A percentile compares a stretch with the other conserved stretches of the same genome.
Conservation (phyloP, 352 stramenopile species). For the Phytopythium mirpurense region DNA sequence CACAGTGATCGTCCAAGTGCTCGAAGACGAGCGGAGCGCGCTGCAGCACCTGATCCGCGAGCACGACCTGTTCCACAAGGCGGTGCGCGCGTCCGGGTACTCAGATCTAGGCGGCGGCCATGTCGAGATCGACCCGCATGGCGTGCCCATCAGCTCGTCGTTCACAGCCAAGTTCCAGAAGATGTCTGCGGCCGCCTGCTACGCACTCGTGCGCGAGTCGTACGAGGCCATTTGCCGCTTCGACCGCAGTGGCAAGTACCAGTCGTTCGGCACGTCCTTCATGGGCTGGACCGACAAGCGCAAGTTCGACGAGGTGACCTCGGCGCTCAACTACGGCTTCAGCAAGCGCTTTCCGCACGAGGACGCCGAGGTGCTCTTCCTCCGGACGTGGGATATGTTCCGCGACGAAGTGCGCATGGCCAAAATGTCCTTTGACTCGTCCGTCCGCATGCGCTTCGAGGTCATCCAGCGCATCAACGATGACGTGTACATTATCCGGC, state of each 20-base stretch:
- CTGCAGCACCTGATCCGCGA: constrained; percentile 25
- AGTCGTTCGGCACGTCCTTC: constrained; percentile 34
- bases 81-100: constrained; percentile 14
- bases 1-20: constrained; percentile 23
- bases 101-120: constrained; percentile 4
- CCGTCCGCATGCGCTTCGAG: constrained; percentile 36
- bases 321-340: constrained; percentile 39
- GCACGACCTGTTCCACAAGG: constrained; percentile 29
- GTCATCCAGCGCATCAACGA: constrained; percentile 49
- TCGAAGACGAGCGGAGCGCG: constrained; percentile 36
- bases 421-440: constrained; percentile 39
- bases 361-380: constrained; percentile 25
- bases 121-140: constrained; percentile 9
- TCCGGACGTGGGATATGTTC: constrained; percentile 41
- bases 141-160: constrained; percentile 31
- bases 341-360: constrained; percentile 32
- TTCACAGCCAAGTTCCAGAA: constrained; percentile 19
- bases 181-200: constrained; percentile 23
- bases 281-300: constrained; percentile 57
- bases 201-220: constrained; percentile 51
- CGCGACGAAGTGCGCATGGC: constrained; percentile 33
- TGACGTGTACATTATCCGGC: constrained; percentile 49
- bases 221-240: constrained; percentile 46
- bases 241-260: constrained; percentile 25
- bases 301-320: constrained; percentile 23